Evolutionary conservation across 176 grass and related monocot genomes (phyloP).

Genomic region (Carex kokanica): DNA sequence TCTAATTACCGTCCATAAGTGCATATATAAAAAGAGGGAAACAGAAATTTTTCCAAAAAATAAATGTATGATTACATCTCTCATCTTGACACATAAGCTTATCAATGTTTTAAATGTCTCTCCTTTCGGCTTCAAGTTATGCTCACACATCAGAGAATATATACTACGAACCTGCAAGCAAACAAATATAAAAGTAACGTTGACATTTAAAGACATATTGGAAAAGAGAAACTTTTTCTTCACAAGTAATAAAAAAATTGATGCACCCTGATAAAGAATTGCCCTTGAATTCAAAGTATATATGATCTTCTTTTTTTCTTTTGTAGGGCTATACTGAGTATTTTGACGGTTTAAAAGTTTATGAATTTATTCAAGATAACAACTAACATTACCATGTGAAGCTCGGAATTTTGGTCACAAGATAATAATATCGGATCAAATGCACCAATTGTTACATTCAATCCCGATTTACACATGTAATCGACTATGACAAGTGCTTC

Average conservation of each 20-base stretch:
- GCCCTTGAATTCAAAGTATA: neutral
- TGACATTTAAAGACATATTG: slow-evolving; percentile 28
- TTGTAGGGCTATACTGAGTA: neutral
- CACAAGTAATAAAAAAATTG: neutral
- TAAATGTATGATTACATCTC: slow-evolving; percentile 73
- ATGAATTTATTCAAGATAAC: neutral
- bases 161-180: slow-evolving; percentile 61
- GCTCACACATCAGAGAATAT: slow-evolving; percentile 58
- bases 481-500: slow-evolving; percentile 79
- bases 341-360: neutral
- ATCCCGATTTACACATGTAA: slow-evolving; percentile 54
- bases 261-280: neutral
- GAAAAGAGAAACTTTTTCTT: slow-evolving; percentile 24
- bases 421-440: slow-evolving; percentile 73
- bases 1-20: neutral
- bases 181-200: neutral
- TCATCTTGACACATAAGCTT: slow-evolving; percentile 66
- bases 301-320: neutral
- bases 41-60: slow-evolving; percentile 27
- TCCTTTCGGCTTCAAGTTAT: slow-evolving; percentile 64
- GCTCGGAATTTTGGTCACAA: slow-evolving; percentile 65
- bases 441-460: slow-evolving; percentile 50
- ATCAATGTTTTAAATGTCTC: slow-evolving; percentile 77
- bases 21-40: slow-evolving; percentile 13
- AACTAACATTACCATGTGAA: slow-evolving; percentile 68